Base-by-base conservation (phyloP, 2,329 filamentous ascomycete genomes). In the Chaetomiaceae sp. region DNA sequence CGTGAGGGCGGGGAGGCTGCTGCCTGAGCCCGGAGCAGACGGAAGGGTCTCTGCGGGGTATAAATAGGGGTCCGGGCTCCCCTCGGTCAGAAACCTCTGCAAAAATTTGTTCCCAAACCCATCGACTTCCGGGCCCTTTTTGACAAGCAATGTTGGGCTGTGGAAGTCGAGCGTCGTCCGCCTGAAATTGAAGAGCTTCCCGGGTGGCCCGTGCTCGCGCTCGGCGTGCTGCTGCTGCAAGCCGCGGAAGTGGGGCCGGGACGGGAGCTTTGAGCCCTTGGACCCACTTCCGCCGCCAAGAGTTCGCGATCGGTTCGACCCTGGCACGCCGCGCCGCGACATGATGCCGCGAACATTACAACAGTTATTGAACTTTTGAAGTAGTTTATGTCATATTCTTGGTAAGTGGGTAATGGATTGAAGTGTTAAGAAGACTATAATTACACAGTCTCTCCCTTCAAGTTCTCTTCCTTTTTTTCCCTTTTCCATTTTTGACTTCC, bases 21-120 rank as follows among this genome's bases (percentile, higher is more conserved):
- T 59, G 53, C 54, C 57, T 61, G 53, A 46, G 36, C 29, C 34
- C 40, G 51, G 47, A 33, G 40, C 17, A 8, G 43, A 47, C 33
- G 54, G 57, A 54, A 44, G 38, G 48, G 36, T 40, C 55, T 51
- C 47, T 59, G 55, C 58, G 54, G 61, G 52, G 58, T 63, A 62
- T 63, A 63, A 59, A 62, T 52, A 56, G 54, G 46, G 36, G 15
- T 6, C 54, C 39, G 40, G 50, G 40, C 25, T 53, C 59, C 56
- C 58, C 44, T 34, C 53, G 47, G 19, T 33, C 40, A 40, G 42
- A 58, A 58, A 56, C 5, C 38, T 22, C 57, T 33, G 55, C 59
- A 31, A 55, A 27, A 57, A 56, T 19, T 43, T 33, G 39, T 39
- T 51, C 53, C 46, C 51, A 54, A 54, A 55, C 51, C 46, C 31